Conservation (phyloP, 2,329 filamentous ascomycete genomes). For the Aspergillus terreus region DNA sequence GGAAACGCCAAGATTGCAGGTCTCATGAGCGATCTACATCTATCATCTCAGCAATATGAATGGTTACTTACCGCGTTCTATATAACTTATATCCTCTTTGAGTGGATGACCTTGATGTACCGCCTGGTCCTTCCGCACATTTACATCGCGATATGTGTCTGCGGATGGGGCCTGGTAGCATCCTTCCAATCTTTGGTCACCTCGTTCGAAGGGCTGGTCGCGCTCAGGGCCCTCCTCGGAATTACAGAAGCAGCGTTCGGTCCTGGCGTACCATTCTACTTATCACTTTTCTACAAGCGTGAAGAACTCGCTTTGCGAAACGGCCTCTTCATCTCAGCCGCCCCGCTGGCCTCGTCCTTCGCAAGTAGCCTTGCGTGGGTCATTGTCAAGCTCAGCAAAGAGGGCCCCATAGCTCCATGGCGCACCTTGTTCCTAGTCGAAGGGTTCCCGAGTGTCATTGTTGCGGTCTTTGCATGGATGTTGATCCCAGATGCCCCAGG, state of each 20-base stretch:
- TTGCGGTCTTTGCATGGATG: slow-evolving; percentile 69
- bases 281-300: slow-evolving; percentile 61
- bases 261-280: slow-evolving; percentile 61
- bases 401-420: slow-evolving; percentile 73
- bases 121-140: slow-evolving; percentile 58
- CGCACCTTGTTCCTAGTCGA: slow-evolving; percentile 80
- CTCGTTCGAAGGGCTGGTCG: slow-evolving; percentile 56
- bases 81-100: slow-evolving; percentile 61
- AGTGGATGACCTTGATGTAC: slow-evolving; percentile 65
- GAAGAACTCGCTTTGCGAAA: slow-evolving; percentile 79
- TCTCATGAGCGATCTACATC: slow-evolving; percentile 50
- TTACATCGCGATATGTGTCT: slow-evolving; percentile 59
- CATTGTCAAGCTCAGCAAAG: slow-evolving; percentile 65
- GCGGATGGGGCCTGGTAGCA: slow-evolving; percentile 75
- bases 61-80: slow-evolving; percentile 63
- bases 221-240: slow-evolving; percentile 46
- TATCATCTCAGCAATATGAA: slow-evolving; percentile 56
- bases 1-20: slow-evolving; percentile 63
- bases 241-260: slow-evolving; percentile 60
- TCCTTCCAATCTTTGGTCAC: slow-evolving; percentile 67
- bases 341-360: slow-evolving; percentile 60
- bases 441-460: slow-evolving; percentile 76
- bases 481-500: slow-evolving; percentile 73
- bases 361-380: slow-evolving; percentile 74
- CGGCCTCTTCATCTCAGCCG: slow-evolving; percentile 78